These are phyloP conservation scores for Calonectria ilicicola DNA, from an alignment of 2,329 filamentous ascomycete species.

Conservation along the genomic window DNA sequence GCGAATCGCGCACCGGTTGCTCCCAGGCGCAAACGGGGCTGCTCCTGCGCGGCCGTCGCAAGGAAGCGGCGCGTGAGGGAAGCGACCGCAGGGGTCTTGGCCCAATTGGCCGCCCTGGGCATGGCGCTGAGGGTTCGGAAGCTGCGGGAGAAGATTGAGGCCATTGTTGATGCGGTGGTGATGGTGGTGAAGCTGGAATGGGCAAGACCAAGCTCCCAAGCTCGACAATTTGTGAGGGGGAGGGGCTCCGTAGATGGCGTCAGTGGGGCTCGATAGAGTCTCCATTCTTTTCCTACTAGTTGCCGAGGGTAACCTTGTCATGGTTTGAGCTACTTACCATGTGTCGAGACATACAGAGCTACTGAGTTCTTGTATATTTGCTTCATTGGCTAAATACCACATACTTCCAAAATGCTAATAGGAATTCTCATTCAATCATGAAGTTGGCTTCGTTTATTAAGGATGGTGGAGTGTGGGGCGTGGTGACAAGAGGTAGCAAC, in stretches of 20 bases:
- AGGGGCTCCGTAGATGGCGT: background rate
- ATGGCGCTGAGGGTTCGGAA: conserved; percentile 5
- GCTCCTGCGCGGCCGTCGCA: conserved; percentile 10
- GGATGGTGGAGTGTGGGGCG: background rate
- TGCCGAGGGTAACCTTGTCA: background rate
- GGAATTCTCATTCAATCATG: too few relatives aligned
- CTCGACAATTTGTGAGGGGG: background rate
- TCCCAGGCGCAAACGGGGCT: conserved; percentile 12
- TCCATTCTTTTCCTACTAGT: background rate
- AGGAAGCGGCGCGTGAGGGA: conserved; percentile 11
- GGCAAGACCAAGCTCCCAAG: background rate
- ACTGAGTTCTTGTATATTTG: background rate
- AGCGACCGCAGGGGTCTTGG: background rate
- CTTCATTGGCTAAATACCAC: background rate
- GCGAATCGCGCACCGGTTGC: background rate
- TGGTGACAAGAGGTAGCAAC: too few relatives aligned
- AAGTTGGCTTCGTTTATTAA: background rate
- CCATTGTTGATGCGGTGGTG: background rate
- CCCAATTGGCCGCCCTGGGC: conserved; percentile 14
- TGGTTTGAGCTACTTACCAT: background rate
- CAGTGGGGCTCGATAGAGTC: background rate
- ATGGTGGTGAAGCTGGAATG: background rate
- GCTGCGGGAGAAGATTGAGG: conserved; percentile 6
- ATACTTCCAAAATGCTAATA: too few relatives aligned
- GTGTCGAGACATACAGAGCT: background rate